Percentiles rank a stretch among this genome's conserved stretches.
Evolutionary conservation across 306 rosid species (phyloP).

Genomic region (Cucumis hystrix): DNA sequence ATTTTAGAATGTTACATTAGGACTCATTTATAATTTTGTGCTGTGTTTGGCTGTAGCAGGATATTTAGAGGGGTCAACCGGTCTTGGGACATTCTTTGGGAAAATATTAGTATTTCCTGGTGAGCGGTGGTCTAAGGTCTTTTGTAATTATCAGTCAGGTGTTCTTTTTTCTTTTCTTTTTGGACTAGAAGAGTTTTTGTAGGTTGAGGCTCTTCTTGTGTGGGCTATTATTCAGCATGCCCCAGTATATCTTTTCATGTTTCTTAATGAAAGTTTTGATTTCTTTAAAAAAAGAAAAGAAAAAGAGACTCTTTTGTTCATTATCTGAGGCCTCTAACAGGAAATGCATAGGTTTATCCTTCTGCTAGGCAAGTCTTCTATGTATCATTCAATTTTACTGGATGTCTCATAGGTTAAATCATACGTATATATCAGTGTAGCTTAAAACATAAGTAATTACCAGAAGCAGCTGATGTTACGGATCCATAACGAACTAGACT

Average conservation of each 20-base stretch:
- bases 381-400: neutral
- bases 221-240: neutral
- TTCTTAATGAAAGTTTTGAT: neutral
- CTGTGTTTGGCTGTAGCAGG: neutral
- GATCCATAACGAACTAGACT: slow-evolving; percentile 71
- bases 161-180: no score
- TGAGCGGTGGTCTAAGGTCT: neutral
- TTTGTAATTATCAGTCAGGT: neutral
- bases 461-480: slow-evolving; percentile 61
- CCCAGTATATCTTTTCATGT: neutral
- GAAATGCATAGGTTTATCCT: neutral
- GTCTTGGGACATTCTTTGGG: neutral
- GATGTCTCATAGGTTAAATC: neutral
- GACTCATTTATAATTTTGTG: neutral
- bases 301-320: neutral
- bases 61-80: neutral
- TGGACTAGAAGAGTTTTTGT: neutral
- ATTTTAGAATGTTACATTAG: neutral
- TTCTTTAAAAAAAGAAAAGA: no score
- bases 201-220: neutral
- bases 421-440: neutral
- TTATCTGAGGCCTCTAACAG: neutral
- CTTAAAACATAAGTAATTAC: slow-evolving; percentile 21
- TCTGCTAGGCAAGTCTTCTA: neutral
- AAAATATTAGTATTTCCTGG: neutral